Evolutionary conservation across 1,139 yeast genomes (phyloP).

Genomic region (Trichomonascaceae sp.): DNA sequence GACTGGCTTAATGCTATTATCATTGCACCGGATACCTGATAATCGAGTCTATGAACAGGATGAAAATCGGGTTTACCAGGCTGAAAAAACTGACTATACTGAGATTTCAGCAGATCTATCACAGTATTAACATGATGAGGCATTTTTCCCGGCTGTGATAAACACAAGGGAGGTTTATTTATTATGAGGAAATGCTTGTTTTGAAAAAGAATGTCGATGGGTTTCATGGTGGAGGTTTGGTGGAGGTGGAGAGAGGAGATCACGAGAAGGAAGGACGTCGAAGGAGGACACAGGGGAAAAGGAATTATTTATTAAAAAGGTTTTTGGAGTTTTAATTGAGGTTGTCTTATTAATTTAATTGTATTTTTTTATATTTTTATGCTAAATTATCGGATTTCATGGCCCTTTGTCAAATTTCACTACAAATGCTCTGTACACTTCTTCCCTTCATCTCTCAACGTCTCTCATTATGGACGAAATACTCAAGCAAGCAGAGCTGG

Average conservation of each 20-base stretch:
- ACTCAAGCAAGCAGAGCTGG: not conserved
- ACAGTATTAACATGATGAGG: constrained; percentile 14
- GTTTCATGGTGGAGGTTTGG: not conserved
- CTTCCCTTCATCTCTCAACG: not conserved
- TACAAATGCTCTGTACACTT: too few relatives aligned
- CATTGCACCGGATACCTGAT: constrained; percentile 29
- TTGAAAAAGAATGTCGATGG: constrained; percentile 12
- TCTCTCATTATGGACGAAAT: constrained; percentile 7
- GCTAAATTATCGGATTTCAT: too few relatives aligned
- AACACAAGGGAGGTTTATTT: constrained; percentile 23
- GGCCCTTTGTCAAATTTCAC: too few relatives aligned
- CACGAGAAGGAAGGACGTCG: not conserved
- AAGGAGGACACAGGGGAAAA: not conserved
- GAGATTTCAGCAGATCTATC: constrained; percentile 13
- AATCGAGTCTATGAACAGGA: constrained; percentile 28
- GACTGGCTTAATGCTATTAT: constrained; percentile 23
- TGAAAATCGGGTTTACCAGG: constrained; percentile 24
- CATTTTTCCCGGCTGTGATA: constrained; percentile 19
- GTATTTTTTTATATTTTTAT: too few relatives aligned
- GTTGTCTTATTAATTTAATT: too few relatives aligned
- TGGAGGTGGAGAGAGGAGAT: not conserved
- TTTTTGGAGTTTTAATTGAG: too few relatives aligned
- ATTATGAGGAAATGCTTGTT: constrained; percentile 21
- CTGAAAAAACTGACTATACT: constrained; percentile 20
- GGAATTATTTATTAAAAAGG: not conserved